Evolutionary conservation across 805 yeast species (phyloP).

Genomic region (Metahyphopichia silvanorum): DNA sequence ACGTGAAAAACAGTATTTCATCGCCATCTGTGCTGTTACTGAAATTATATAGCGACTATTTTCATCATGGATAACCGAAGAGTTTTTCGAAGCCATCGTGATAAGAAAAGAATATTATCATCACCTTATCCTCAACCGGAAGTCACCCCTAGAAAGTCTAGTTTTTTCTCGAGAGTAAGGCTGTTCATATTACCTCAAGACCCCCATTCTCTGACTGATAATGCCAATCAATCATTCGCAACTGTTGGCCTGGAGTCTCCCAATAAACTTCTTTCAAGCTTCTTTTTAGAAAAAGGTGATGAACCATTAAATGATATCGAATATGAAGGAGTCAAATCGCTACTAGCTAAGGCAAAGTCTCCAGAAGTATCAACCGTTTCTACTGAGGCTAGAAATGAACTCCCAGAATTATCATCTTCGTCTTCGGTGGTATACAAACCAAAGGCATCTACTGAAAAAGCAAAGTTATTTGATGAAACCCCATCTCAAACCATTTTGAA

Average conservation of each 20-base stretch:
- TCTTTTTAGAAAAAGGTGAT: slow-evolving; percentile 73
- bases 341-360: slow-evolving; percentile 25
- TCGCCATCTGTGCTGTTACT: no score
- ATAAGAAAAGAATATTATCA: slow-evolving; percentile 10
- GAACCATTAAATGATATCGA: slow-evolving; percentile 71
- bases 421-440: background rate
- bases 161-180: slow-evolving; percentile 23
- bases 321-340: slow-evolving; percentile 74
- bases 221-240: slow-evolving; percentile 5
- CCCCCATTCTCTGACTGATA: slow-evolving; percentile 8
- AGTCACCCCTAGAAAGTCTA: slow-evolving; percentile 10
- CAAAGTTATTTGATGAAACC: slow-evolving; percentile 1
- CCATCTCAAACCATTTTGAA: slow-evolving; percentile 24
- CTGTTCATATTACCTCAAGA: no score
- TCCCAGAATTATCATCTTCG: slow-evolving; percentile 4
- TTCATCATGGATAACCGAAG: slow-evolving; percentile 27
- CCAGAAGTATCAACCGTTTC: slow-evolving; percentile 4
- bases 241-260: slow-evolving; percentile 18
- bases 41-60: no score
- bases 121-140: slow-evolving; percentile 12
- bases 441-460: slow-evolving; percentile 1
- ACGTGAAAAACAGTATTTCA: no score
- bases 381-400: background rate
- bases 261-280: slow-evolving; percentile 61
- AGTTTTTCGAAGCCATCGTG: slow-evolving; percentile 20